phyloP scores from a whole-genome alignment of 2,329 filamentous ascomycete genomes.

The Dryadomyces quercus-mongolicae region DNA sequence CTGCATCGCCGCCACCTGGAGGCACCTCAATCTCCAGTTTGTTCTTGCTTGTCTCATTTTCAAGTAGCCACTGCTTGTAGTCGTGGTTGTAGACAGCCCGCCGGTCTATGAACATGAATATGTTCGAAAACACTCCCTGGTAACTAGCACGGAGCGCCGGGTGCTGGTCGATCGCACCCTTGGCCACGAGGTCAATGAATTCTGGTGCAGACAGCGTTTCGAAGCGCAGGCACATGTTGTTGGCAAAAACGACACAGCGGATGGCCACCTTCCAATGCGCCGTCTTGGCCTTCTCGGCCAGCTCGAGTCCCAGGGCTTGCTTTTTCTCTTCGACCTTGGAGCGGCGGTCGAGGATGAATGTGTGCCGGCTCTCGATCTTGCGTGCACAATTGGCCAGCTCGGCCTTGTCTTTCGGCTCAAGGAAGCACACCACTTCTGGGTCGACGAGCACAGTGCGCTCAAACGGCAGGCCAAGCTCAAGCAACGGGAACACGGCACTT shows the following conservation, averaged over 20 bases:
- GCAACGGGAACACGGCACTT: conserved; percentile 69
- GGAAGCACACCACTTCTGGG: conserved; percentile 53
- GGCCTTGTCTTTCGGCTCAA: conserved; percentile 43
- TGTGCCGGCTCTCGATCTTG: conserved; percentile 53
- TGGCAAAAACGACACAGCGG: conserved; percentile 78
- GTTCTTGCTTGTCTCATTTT: conserved; percentile 66
- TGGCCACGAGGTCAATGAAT: conserved; percentile 71
- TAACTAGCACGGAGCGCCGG: conserved; percentile 75
- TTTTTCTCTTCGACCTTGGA: conserved; percentile 75
- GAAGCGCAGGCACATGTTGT: conserved; percentile 85
- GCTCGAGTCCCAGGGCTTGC: conserved; percentile 63
- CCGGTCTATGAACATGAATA: conserved; percentile 80
- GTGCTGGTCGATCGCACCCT: conserved; percentile 80
- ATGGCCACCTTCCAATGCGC: conserved; percentile 96
- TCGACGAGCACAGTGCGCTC: conserved; percentile 80
- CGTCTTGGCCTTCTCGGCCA: conserved; percentile 62
- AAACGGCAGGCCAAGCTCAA: conserved; percentile 83
- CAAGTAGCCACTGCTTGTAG: conserved; percentile 75
- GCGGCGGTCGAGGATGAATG: conserved; percentile 64
- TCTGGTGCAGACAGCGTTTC: conserved; percentile 71
- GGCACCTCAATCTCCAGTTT: conserved; percentile 63
- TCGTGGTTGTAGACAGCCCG: conserved; percentile 76
- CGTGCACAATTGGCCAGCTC: conserved; percentile 43
- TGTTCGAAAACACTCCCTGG: conserved; percentile 58
- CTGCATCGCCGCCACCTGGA: conserved; percentile 48